These are phyloP conservation scores for Taphrina betulina DNA, from an alignment of 1,139 yeast genomes.

Conservation along the genomic window DNA sequence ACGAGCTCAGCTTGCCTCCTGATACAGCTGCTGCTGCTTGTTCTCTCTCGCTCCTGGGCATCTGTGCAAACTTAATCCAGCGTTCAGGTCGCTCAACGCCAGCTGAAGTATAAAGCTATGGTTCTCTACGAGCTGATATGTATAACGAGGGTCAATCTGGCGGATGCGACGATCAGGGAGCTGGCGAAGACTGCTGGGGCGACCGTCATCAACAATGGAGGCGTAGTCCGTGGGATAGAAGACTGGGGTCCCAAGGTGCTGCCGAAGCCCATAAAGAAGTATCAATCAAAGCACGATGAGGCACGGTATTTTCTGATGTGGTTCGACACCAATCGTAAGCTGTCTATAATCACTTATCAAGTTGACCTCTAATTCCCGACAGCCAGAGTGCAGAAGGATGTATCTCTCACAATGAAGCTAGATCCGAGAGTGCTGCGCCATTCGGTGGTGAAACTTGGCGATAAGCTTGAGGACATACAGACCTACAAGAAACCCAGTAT, in stretches of 20 bases:
- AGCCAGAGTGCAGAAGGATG: conserved; percentile 29
- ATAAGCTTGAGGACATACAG: conserved; percentile 19
- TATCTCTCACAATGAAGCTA: conserved; percentile 17
- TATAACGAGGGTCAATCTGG: conserved; percentile 16
- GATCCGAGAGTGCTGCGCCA: conserved; percentile 31
- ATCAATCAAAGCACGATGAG: conserved; percentile 23
- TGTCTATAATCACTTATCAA: too few species aligned
- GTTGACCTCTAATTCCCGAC: not conserved
- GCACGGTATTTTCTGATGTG: conserved; percentile 25
- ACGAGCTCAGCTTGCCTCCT: too few species aligned
- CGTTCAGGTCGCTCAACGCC: too few species aligned
- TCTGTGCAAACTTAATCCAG: too few species aligned
- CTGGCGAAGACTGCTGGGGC: conserved; percentile 31
- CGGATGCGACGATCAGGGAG: conserved; percentile 28
- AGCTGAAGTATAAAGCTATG: not conserved
- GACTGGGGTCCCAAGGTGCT: conserved; percentile 23
- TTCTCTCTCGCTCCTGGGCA: too few species aligned
- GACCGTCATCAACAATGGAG: conserved; percentile 26
- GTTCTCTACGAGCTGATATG: conserved; percentile 28
- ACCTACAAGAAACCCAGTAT: conserved; percentile 1
- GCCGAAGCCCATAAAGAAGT: conserved; percentile 24
- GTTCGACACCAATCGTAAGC: conserved; percentile 28
- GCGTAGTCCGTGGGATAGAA: conserved; percentile 26
- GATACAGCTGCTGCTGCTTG: too few species aligned
- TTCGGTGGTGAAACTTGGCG: conserved; percentile 28